Evolutionary conservation across 1,139 yeast genomes (phyloP).

Genomic region (Kodamaea arcana): DNA sequence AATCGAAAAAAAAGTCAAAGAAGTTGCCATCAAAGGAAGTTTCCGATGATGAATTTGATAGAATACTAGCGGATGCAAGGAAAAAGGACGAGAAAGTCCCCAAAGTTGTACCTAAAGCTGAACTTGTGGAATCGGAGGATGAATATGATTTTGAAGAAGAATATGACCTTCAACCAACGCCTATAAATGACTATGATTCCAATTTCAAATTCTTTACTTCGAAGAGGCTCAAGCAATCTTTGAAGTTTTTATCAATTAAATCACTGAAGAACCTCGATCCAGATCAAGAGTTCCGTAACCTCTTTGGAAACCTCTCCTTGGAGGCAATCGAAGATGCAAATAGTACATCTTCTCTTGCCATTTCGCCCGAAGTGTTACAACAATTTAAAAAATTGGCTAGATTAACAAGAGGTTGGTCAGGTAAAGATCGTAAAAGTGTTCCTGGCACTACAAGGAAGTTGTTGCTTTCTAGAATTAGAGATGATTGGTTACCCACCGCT

Average conservation of each 20-base stretch:
- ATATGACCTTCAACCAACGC: slow-evolving; percentile 29
- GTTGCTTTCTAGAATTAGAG: slow-evolving; percentile 66
- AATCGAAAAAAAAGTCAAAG: slow-evolving; percentile 5
- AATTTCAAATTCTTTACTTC: slow-evolving; percentile 46
- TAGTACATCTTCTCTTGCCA: slow-evolving; percentile 52
- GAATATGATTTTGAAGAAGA: slow-evolving; percentile 30
- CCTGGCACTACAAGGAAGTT: slow-evolving; percentile 73
- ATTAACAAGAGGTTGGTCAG: slow-evolving; percentile 77
- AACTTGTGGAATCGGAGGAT: slow-evolving; percentile 18
- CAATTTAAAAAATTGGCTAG: slow-evolving; percentile 61
- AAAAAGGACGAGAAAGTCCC: slow-evolving; percentile 25
- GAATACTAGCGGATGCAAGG: slow-evolving; percentile 31
- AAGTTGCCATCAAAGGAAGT: slow-evolving; percentile 12
- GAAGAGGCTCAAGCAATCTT: slow-evolving; percentile 32
- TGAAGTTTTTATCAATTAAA: slow-evolving; percentile 39
- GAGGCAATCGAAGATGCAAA: slow-evolving; percentile 74
- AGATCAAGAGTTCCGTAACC: slow-evolving; percentile 66
- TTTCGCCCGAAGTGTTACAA: slow-evolving; percentile 61
- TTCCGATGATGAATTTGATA: slow-evolving; percentile 42
- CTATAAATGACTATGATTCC: slow-evolving; percentile 34
- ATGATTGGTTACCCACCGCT: slow-evolving; percentile 76
- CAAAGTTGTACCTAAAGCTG: not conserved
- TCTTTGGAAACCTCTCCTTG: slow-evolving; percentile 71
- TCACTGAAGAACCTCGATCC: slow-evolving; percentile 65
- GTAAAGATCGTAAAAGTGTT: slow-evolving; percentile 65